Base-by-base conservation (phyloP, 2,329 filamentous ascomycete genomes). In the Penicillium sp. region DNA sequence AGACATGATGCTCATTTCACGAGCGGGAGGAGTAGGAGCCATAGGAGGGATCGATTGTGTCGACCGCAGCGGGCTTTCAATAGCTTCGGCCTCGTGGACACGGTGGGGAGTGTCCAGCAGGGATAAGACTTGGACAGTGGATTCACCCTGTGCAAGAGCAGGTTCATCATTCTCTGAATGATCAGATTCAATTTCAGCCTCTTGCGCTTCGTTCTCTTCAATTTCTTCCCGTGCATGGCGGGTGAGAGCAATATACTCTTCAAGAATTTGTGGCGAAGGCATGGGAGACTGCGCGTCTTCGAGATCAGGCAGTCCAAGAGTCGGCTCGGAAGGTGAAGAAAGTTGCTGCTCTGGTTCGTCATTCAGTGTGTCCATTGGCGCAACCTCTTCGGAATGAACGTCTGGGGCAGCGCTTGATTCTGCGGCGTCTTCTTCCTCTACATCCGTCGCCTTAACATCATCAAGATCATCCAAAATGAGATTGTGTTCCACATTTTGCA, bases 61-160 rank as follows among this genome's bases (percentile, higher is more conserved):
- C 17, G 33, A 56, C 50, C 42, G 56, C 4, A 62, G 53, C 7
- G 65, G 65, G 28, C 65, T 68, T 13, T 65, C 37, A 19, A 62
- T 62, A 13, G 67, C 62, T 53, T 72, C 66, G 9, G 37, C 30
- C n/a, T 59, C 56, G 42, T 38, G 30, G 15, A 67, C 50, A 35
- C 74, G 68, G 38, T 72, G 70, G 1, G 64, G 61, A 8, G 64
- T 63, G 8, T 63, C 60, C 37, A 68, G 64, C 8, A 60, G 61
- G 7, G 64, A 56, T 22, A 53, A 58, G n/a, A 47, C 47, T 1
- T 61, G 63, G n/a, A 58, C 45, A 15, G 65, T 63, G 33, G 56
- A 45, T 24, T 70, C 68, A 51, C 67, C 63, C 15, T 61, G 56
- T 3, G 66, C 63, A n/a, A 68, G 56, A 2, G 64, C 70, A 13